phyloP scores from a whole-genome alignment of 2,329 filamentous ascomycete species.

The Neurospora sp. region DNA sequence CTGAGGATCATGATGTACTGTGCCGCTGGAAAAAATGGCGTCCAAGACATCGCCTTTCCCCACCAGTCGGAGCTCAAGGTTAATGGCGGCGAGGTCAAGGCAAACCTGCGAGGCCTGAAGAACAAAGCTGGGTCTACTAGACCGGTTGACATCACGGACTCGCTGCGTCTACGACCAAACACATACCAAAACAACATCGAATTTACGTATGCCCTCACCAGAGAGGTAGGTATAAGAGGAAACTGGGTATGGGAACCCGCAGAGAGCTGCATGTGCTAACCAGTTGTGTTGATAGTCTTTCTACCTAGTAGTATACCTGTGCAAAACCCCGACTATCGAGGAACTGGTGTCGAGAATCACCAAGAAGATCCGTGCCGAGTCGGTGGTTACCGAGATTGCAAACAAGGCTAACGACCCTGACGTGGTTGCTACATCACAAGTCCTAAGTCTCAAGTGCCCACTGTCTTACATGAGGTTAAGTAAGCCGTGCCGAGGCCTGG shows the following conservation, averaged over 20 bases:
- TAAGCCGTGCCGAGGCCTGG: slow-evolving; percentile 66
- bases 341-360: slow-evolving; percentile 61
- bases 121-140: slow-evolving; percentile 92
- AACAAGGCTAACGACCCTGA: slow-evolving; percentile 77
- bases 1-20: slow-evolving; percentile 78
- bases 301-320: slow-evolving; percentile 64
- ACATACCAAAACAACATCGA: slow-evolving; percentile 68
- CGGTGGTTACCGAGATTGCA: slow-evolving; percentile 74
- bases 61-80: slow-evolving; percentile 87
- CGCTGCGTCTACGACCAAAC: slow-evolving; percentile 56
- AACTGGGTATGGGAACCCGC: slow-evolving; percentile 9
- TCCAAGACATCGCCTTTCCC: slow-evolving; percentile 78
- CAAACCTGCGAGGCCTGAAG: slow-evolving; percentile 89
- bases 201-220: slow-evolving; percentile 86
- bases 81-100: slow-evolving; percentile 78
- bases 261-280: slow-evolving; percentile 9
- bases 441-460: slow-evolving; percentile 87
- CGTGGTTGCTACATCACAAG: slow-evolving; percentile 77
- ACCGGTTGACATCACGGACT: slow-evolving; percentile 79
- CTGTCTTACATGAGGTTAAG: slow-evolving; percentile 75
- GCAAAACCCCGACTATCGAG: slow-evolving; percentile 60
- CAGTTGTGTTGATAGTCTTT: slow-evolving; percentile 27
- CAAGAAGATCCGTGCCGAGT: slow-evolving; percentile 67
- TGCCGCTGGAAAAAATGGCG: slow-evolving; percentile 50
- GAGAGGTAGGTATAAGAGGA: slow-evolving; percentile 48